These are phyloP conservation scores for Saitozyma podzolica DNA, from an alignment of 768 basidiomycete genomes.

Conservation along the genomic window DNA sequence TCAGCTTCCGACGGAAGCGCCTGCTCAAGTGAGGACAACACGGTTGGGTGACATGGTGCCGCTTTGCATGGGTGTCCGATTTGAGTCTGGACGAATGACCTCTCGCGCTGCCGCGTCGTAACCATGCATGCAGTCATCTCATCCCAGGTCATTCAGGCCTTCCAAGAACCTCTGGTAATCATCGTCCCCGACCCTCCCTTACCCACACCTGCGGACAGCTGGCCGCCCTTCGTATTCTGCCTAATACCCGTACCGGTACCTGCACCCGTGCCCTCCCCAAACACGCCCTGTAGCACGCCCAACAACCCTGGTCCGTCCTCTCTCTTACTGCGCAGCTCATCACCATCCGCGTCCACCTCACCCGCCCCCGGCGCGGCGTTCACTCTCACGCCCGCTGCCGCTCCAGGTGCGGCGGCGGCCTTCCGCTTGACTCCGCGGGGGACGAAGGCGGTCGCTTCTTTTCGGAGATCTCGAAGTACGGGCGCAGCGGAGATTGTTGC, in stretches of 20 bases:
- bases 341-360: slow-evolving; percentile 35
- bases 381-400: slow-evolving; percentile 14
- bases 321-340: slow-evolving; percentile 19
- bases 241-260: not conserved
- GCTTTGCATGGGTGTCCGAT: too few species aligned
- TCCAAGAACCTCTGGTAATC: slow-evolving; percentile 51
- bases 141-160: slow-evolving; percentile 40
- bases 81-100: too few species aligned
- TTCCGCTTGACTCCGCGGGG: slow-evolving; percentile 79
- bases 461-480: slow-evolving; percentile 86
- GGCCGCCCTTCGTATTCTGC: not conserved
- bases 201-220: not conserved
- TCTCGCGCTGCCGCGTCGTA: too few species aligned
- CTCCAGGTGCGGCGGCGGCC: slow-evolving; percentile 48
- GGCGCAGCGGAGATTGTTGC: slow-evolving; percentile 76
- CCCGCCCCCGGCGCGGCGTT: slow-evolving; percentile 44
- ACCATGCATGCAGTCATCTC: too few species aligned
- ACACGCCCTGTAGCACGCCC: slow-evolving; percentile 44
- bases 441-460: slow-evolving; percentile 90
- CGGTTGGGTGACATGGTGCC: too few species aligned
- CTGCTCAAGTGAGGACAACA: too few species aligned
- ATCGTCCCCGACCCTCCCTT: slow-evolving; percentile 31
- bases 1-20: too few species aligned
- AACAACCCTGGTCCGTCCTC: slow-evolving; percentile 35
- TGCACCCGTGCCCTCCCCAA: slow-evolving; percentile 20